Base-by-base conservation (phyloP, 108 stramenopile species). In the Bacterosira constricta region DNA sequence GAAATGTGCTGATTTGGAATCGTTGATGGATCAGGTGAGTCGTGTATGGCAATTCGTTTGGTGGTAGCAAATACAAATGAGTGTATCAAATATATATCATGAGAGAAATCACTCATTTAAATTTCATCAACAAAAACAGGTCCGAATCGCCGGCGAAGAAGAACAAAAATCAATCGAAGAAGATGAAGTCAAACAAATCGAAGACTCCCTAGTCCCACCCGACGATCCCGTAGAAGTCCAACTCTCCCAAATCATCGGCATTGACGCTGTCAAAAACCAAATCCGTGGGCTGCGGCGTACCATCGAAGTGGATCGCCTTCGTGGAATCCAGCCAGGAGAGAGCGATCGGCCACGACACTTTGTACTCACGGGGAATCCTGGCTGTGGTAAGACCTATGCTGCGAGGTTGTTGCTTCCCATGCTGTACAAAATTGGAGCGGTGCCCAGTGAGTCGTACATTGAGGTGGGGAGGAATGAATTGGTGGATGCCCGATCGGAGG, bases 351-450 rank as follows among this genome's bases (percentile, higher is more conserved):
- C 90, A 13, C 71, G 81, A 49, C 93, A 93, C 67, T 68, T 91
- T 36, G 80, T 86, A 25, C 84, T 98, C 31, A 80, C 91, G 17
- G 98, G 98, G 23, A 93, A 90, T 65, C 94, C 97, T 0, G 97
- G 97, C 13, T 90, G 90, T 29, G 96, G 96, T 27, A 97, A 96
- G 73, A 86, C 90, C 5, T 88, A 78, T 35, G 91, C 95, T 12
- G 92, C 96, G 6, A 69, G 84, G 3, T 54, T 95, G 2, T 65
- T 96, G 54, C 67, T 82, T n/a, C 71, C 82, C 0, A 75, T 97
- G 6, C 53, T 97, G 38, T 77, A 80, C 68, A 86, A 90, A 54
- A 90, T 96, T 46, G 92, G 92, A 12, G 87, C 81, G 3, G 83
- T 92, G n/a, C 63, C 77, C 17, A 85, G 46, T 4, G 79, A 71